Percentiles rank a stretch among this genome's conserved stretches.
phyloP scores from a whole-genome alignment of 2,329 filamentous ascomycete genomes.

The Fusarium buxicola region DNA sequence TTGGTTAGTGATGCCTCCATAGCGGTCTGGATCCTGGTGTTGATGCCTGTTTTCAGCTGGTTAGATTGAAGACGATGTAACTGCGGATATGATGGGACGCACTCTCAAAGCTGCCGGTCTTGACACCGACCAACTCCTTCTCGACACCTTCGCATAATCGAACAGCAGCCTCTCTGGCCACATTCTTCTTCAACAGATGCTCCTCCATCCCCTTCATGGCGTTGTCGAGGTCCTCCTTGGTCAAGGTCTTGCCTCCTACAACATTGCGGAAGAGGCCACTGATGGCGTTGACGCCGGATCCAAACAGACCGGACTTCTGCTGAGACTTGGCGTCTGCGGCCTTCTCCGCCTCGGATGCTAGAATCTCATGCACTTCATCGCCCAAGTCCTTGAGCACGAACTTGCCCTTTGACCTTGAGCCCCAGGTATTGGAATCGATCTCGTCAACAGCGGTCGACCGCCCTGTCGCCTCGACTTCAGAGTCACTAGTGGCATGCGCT shows the following conservation, averaged over 20 bases:
- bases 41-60: constrained; percentile 67
- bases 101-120: constrained; percentile 91
- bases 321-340: constrained; percentile 60
- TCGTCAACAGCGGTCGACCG: constrained; percentile 74
- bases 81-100: constrained; percentile 23
- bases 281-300: constrained; percentile 83
- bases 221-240: constrained; percentile 88
- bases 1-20: constrained; percentile 94
- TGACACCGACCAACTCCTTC: constrained; percentile 87
- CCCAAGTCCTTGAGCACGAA: constrained; percentile 95
- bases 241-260: constrained; percentile 92
- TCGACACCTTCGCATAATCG: constrained; percentile 93
- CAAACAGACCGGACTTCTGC: constrained; percentile 74
- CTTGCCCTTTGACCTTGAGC: constrained; percentile 86
- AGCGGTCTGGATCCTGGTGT: constrained; percentile 82
- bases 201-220: constrained; percentile 97
- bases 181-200: constrained; percentile 93
- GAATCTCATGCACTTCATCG: constrained; percentile 90
- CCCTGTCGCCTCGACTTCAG: constrained; percentile 61
- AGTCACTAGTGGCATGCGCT: constrained; percentile 64
- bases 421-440: constrained; percentile 85
- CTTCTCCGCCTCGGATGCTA: constrained; percentile 78
- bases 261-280: constrained; percentile 93
- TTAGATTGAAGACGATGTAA: constrained; percentile 3
- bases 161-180: constrained; percentile 92